Percentiles rank a stretch among this genome's conserved stretches.
Conservation (phyloP, 306 rosid genomes). For the Aeschynomene evenia region DNA sequence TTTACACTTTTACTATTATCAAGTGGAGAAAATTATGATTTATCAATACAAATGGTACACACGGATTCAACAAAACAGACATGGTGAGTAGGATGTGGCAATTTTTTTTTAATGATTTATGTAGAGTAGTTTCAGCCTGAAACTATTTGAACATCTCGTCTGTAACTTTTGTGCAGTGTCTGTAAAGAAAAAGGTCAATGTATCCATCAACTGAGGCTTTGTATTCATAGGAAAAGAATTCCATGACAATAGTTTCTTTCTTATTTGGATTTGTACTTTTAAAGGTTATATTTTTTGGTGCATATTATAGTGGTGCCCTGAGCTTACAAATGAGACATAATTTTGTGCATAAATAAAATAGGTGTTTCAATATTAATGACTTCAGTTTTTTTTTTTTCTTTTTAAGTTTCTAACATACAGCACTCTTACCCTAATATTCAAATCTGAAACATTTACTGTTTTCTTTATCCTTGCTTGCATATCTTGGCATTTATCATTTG, state of each 20-base stretch:
- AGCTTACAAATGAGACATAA: background rate
- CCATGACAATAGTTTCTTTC: background rate
- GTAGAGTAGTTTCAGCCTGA: background rate
- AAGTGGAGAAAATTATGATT: background rate
- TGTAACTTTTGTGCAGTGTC: background rate
- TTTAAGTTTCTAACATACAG: too few relatives aligned
- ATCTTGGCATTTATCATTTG: background rate
- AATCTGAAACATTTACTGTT: background rate
- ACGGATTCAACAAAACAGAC: background rate
- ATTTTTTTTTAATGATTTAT: background rate
- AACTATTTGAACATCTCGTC: background rate
- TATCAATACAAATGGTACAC: background rate
- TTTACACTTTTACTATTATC: background rate
- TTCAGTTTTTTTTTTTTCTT: too few relatives aligned
- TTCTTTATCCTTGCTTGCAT: too few relatives aligned
- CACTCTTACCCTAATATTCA: too few relatives aligned
- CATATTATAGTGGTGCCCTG: background rate
- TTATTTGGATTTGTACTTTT: background rate
- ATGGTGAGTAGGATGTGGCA: background rate
- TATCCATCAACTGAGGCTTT: background rate
- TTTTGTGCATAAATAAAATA: background rate
- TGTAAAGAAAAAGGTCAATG: background rate
- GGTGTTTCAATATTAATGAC: background rate
- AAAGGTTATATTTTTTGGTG: too few relatives aligned
- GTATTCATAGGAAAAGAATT: background rate